Evolutionary conservation across 345 rosid genomes (phyloP).

Genomic region (Ailanthus altissimus): DNA sequence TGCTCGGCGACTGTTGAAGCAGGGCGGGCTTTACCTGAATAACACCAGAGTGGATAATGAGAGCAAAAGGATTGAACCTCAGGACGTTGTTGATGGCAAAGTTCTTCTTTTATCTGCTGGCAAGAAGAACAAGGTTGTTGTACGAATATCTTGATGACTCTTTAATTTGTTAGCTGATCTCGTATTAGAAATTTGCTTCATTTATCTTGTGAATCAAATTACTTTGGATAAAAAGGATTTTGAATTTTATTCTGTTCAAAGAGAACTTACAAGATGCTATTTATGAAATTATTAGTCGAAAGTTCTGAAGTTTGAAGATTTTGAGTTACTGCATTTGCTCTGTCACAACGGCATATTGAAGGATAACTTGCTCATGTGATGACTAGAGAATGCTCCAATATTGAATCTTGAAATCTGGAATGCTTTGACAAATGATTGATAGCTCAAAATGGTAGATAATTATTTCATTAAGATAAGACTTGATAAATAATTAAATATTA

Average conservation of each 20-base stretch:
- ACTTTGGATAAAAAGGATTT: neutral
- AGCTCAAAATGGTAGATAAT: neutral
- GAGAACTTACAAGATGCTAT: neutral
- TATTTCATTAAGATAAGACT: neutral
- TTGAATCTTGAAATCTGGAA: neutral
- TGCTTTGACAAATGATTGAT: neutral
- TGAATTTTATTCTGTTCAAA: neutral
- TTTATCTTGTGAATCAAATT: neutral
- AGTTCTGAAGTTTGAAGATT: neutral
- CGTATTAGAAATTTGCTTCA: neutral
- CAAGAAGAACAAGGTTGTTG: constrained; percentile 90
- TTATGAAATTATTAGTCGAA: neutral
- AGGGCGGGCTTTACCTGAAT: constrained; percentile 96
- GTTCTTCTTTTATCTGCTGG: constrained; percentile 91
- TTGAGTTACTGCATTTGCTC: constrained; percentile 2
- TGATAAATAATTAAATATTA: neutral
- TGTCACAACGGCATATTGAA: neutral
- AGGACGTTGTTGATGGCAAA: constrained; percentile 83
- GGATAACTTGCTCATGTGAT: neutral
- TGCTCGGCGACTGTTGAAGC: constrained; percentile 79
- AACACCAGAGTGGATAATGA: constrained; percentile 79
- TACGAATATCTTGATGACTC: constrained; percentile 61
- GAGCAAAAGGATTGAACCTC: constrained; percentile 61
- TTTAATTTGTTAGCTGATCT: constrained; percentile 9
- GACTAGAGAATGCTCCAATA: neutral